A percentile compares a stretch with the other conserved stretches of the same genome.
phyloP scores from a whole-genome alignment of 352 stramenopile species.

The Pythium dissimile region DNA sequence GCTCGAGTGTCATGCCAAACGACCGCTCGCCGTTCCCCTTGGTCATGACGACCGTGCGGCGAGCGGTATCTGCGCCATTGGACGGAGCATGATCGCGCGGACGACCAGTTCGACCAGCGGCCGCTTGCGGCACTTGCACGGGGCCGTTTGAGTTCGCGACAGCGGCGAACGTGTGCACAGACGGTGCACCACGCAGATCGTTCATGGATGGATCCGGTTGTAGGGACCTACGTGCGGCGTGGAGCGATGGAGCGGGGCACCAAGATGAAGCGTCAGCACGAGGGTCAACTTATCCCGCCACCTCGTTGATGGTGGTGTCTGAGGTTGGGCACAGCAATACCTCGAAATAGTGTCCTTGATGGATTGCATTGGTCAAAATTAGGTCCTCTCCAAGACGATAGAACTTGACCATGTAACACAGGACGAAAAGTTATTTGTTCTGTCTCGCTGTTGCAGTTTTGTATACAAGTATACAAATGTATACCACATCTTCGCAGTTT shows the following conservation, averaged over 20 bases:
- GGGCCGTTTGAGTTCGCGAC: background rate
- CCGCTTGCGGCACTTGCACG: background rate
- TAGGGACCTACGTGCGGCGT: no score
- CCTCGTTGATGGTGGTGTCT: background rate
- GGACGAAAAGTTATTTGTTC: slow-evolving; percentile 1
- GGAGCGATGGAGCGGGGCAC: background rate
- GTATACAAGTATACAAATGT: slow-evolving; percentile 14
- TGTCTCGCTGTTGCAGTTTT: slow-evolving; percentile 17
- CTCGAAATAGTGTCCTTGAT: no score
- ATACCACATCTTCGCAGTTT: slow-evolving; percentile 7
- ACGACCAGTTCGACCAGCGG: background rate
- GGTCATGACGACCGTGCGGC: slow-evolving; percentile 14
- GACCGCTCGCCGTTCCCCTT: slow-evolving; percentile 46
- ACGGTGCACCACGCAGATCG: background rate
- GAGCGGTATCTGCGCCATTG: background rate
- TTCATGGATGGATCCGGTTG: slow-evolving; percentile 1
- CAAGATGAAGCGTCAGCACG: no score
- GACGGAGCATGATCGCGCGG: background rate
- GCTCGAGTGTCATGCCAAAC: slow-evolving; percentile 70
- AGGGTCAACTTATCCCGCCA: background rate
- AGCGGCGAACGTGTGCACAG: background rate
- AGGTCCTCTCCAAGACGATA: background rate
- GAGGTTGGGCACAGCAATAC: no score
- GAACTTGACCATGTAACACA: background rate
- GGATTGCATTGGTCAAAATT: slow-evolving; percentile 19